Evolutionary conservation across 1,284 basidiomycete genomes (phyloP), one percentile per base, ranked within the genome.

Genomic region (Boletus sp.): DNA sequence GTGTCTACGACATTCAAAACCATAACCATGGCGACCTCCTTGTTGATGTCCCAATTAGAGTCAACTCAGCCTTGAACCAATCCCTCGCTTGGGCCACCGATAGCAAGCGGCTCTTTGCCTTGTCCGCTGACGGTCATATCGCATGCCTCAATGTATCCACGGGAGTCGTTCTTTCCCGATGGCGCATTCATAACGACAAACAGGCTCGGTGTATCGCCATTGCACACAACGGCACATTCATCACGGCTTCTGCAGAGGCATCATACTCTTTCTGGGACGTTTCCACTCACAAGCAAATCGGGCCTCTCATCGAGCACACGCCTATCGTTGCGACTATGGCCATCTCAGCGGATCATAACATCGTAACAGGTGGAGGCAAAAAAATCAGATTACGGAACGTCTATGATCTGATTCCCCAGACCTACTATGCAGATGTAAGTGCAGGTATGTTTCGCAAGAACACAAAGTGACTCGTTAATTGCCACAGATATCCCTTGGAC

Each of bases 181-280:
- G 59, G 59, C 35, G 35, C 5, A 61, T 60, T 31, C 59, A 60
- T 25, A 11, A 4, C 3, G 30, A 37, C 11, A 21, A 51, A 9
- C 16, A 21, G 4, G 30, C 58, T 25, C 60, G 28, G 19, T 62
- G 37, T 25, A 62, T 61, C 14, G 30, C 52, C 19, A 14, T 61
- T 6, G 33, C 48, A 14, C 44, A 14, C 40, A 61, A 46, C 4
- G 40, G 28, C 10, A n/a, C 48, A 31, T 61, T 60, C 30, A 61
- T 60, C 35, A 59, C 58, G 17, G 59, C 28, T 40, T 61, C 59
- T n/a, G 23, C 59, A 11, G 31, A 33, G 3, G 54, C 58, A 16
- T 48, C 35, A 9, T 47, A 56, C 44, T 59, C 55, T 16, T 33
- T 59, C 27, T 58, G 57, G 57, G 53, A 58, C 53, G 38, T 43